These are phyloP conservation scores for Penicilliopsis zonata DNA, from an alignment of 495 filamentous ascomycete species.

Conservation along the genomic window DNA sequence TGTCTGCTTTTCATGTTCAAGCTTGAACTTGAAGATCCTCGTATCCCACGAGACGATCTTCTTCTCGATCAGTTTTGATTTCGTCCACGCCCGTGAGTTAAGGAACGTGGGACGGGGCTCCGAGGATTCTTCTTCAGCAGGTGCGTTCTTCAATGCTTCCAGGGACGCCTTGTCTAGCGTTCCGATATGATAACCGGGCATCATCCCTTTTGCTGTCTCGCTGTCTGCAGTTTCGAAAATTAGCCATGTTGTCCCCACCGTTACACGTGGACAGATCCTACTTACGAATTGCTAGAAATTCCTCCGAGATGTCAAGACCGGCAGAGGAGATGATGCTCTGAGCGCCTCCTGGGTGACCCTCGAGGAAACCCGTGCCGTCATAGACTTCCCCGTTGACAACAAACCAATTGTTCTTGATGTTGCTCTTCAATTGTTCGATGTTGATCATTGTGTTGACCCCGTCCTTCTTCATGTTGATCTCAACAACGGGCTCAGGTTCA, in stretches of 20 bases:
- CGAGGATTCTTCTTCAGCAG: slow-evolving; percentile 9
- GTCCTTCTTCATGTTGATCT: slow-evolving; percentile 74
- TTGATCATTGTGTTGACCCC: slow-evolving; percentile 49
- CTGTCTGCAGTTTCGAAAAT: slow-evolving; percentile 44
- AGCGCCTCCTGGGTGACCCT: slow-evolving; percentile 82
- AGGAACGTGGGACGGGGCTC: slow-evolving; percentile 52
- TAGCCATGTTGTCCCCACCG: background rate
- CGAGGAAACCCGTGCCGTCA: slow-evolving; percentile 72
- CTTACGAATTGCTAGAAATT: slow-evolving; percentile 92
- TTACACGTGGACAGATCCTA: slow-evolving; percentile 4
- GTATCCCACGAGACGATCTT: slow-evolving; percentile 67
- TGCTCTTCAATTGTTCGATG: slow-evolving; percentile 59
- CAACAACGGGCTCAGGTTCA: slow-evolving; percentile 35
- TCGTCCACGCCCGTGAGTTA: slow-evolving; percentile 57
- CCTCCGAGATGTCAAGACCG: slow-evolving; percentile 77
- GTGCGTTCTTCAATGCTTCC: slow-evolving; percentile 29
- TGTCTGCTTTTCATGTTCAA: slow-evolving; percentile 58
- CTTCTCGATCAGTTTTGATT: slow-evolving; percentile 53
- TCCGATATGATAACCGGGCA: slow-evolving; percentile 81
- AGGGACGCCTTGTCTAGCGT: slow-evolving; percentile 50
- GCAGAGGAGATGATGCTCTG: slow-evolving; percentile 78
- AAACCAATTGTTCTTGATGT: slow-evolving; percentile 70
- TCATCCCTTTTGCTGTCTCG: slow-evolving; percentile 90
- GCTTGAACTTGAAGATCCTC: slow-evolving; percentile 67
- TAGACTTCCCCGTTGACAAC: slow-evolving; percentile 89